phyloP scores from a whole-genome alignment of 177 flowering plant species.

The Vitis hybrid region DNA sequence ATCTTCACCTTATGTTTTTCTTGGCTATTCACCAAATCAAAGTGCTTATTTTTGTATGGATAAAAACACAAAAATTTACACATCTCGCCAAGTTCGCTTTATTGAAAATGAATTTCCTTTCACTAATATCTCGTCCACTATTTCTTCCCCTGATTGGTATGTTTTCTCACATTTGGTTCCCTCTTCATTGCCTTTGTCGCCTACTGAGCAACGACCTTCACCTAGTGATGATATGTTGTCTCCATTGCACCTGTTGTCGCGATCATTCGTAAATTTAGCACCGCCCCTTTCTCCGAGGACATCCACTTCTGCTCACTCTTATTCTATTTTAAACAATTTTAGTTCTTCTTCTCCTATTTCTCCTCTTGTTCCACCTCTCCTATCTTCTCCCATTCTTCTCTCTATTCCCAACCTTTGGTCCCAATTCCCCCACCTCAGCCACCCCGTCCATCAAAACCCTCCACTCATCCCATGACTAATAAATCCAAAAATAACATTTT shows the following conservation, averaged over 20 bases:
- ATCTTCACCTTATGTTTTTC: conserved; percentile 2
- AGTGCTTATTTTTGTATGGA: conserved; percentile 11
- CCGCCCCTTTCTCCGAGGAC: background rate
- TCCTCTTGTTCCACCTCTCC: background rate
- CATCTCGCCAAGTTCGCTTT: conserved; percentile 7
- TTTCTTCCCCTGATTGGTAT: background rate
- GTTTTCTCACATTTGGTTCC: no score
- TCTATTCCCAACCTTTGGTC: background rate
- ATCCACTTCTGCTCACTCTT: background rate
- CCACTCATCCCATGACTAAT: background rate
- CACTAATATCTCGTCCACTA: background rate
- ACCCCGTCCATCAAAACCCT: background rate
- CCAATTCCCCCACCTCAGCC: background rate
- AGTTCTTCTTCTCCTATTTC: background rate
- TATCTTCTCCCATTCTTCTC: background rate
- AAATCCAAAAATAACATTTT: background rate
- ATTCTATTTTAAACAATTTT: background rate
- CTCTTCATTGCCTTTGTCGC: no score
- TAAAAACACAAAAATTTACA: background rate
- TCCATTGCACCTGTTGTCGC: no score
- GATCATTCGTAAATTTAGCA: no score
- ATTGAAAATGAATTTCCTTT: background rate
- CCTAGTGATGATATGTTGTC: no score
- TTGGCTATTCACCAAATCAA: background rate
- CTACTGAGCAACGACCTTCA: no score